Base-by-base conservation (phyloP, 2,329 filamentous ascomycete species). In the Colletotrichum orbiculare region DNA sequence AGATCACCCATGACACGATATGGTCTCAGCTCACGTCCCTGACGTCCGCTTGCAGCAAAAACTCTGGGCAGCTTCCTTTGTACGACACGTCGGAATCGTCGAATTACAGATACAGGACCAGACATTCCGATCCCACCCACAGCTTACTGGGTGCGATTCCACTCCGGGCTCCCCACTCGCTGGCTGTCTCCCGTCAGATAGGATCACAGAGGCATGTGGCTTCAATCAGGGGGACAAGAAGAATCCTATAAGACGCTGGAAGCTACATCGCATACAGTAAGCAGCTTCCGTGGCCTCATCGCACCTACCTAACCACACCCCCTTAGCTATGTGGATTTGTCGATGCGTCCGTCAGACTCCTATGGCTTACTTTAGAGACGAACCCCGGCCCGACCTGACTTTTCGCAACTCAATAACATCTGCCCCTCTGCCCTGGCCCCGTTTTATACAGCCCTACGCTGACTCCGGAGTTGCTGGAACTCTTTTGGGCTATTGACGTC, bases 21-120 rank as follows among this genome's bases (percentile, higher is more conserved):
- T 38, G 42, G 63, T 63, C 63, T 63, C 47, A 48, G 63, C 47
- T 57, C 25, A 25, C 39, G 37, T 35, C 42, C 52, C 52, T 46
- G 46, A 45, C 41, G 35, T 53, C 59, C 63, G 63, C 58, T 53
- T 63, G 63, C 63, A 63, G 62, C 42, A 41, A 42, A 17, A 55
- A 17, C 47, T 41, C 41, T 33, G 45, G 25, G 48, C 56, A 63
- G 41, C 58, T 48, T 43, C 52, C 47, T 66, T 54, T 66, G 47
- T 52, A 53, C 38, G n/a, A 48, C 57, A 55, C 33, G 33, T 56
- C 53, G 47, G 52, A 39, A 15, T 66, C 46, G 59, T 62, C 58
- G 52, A 62, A 57, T 53, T 13, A 47, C 52, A 65, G 53, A 42
- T 34, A 47, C 47, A 48, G 62, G 47, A 54, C 48, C 15, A 17